phyloP scores from a whole-genome alignment of 345 rosid species.

The Zanthoxylum bungeanum region DNA sequence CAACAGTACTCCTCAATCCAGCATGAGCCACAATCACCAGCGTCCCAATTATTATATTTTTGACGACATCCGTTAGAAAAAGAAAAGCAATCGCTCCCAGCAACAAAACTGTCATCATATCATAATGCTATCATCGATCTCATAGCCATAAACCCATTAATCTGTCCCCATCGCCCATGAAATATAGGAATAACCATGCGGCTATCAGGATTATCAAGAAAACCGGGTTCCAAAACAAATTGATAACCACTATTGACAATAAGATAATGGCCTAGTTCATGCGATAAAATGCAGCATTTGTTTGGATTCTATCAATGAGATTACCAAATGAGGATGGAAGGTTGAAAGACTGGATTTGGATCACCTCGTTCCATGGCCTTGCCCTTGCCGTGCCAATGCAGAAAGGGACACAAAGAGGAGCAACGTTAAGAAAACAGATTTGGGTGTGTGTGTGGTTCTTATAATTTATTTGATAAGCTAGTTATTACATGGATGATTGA shows the following conservation, averaged over 20 bases:
- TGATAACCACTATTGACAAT: slow-evolving; percentile 35
- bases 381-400: slow-evolving; percentile 16
- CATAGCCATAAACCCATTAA: slow-evolving; percentile 29
- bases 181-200: slow-evolving; percentile 57
- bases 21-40: slow-evolving; percentile 46
- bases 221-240: slow-evolving; percentile 58
- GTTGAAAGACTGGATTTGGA: slow-evolving; percentile 32
- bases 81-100: slow-evolving; percentile 34
- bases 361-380: slow-evolving; percentile 61
- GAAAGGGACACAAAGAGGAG: neutral
- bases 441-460: neutral
- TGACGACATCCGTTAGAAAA: slow-evolving; percentile 35
- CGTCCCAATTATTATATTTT: slow-evolving; percentile 35
- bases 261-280: slow-evolving; percentile 43
- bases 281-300: slow-evolving; percentile 37
- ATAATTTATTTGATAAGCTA: neutral
- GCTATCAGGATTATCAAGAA: slow-evolving; percentile 38
- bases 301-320: slow-evolving; percentile 34
- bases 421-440: neutral
- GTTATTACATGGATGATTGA: slow-evolving; percentile 4
- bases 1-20: slow-evolving; percentile 36
- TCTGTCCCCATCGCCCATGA: slow-evolving; percentile 44
- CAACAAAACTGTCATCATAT: slow-evolving; percentile 36
- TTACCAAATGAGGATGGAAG: slow-evolving; percentile 31
- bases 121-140: slow-evolving; percentile 40